Conservation (phyloP, 139 green algal genomes). For the Chlamydomonas schloesseri region DNA sequence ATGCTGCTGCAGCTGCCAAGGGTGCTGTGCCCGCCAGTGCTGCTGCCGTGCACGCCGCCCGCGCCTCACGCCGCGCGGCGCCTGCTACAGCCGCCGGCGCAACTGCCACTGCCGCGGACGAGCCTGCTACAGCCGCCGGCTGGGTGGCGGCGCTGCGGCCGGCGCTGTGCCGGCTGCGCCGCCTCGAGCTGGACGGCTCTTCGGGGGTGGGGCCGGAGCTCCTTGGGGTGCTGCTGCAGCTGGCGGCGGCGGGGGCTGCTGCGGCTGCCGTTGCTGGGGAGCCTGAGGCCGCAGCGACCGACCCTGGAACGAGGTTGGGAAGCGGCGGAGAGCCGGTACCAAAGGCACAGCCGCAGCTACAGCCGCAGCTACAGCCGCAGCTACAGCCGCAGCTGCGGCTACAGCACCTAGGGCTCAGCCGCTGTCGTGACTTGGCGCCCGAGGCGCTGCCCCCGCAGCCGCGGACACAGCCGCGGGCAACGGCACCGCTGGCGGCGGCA, state of each 20-base stretch:
- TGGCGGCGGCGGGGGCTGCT: too few species aligned
- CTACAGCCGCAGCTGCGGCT: background rate
- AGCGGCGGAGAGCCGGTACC: too few species aligned
- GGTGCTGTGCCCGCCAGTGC: background rate
- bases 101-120: too few species aligned
- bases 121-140: background rate
- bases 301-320: too few species aligned
- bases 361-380: too few species aligned
- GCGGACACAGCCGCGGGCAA: background rate
- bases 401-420: background rate
- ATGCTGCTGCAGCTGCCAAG: background rate
- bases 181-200: conserved; percentile 8
- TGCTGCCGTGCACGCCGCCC: background rate
- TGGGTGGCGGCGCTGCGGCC: background rate
- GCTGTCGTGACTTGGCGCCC: conserved; percentile 9
- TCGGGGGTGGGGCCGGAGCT: background rate
- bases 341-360: too few species aligned
- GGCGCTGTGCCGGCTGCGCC: background rate
- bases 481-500: background rate
- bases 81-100: too few species aligned
- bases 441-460: too few species aligned
- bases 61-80: background rate
- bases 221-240: background rate
- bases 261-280: too few species aligned
- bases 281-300: too few species aligned